phyloP scores from a whole-genome alignment of 1,284 basidiomycete genomes.

The Ceratobasidium sp. region DNA sequence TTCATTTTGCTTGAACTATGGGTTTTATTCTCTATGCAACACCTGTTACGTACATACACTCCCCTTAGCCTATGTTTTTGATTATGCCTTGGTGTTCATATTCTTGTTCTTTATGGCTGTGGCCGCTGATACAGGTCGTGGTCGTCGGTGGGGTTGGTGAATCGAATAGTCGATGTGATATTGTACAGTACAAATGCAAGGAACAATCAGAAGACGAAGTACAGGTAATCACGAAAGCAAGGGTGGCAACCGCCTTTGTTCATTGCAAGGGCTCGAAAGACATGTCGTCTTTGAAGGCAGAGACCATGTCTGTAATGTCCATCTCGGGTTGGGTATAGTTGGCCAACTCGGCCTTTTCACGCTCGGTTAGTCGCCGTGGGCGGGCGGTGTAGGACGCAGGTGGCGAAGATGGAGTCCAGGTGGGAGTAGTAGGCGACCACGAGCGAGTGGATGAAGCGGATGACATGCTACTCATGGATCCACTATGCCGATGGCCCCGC shows the following conservation, averaged over 20 bases:
- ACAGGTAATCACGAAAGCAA: neutral
- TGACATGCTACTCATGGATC: slow-evolving; percentile 18
- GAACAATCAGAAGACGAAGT: slow-evolving; percentile 1
- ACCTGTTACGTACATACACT: slow-evolving; percentile 10
- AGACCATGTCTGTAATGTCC: slow-evolving; percentile 28
- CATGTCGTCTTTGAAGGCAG: neutral
- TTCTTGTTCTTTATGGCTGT: neutral
- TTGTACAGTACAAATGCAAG: neutral
- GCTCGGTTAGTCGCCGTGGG: slow-evolving; percentile 20
- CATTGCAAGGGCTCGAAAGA: slow-evolving; percentile 17
- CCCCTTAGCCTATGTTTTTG: neutral
- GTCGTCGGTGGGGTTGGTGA: too few species aligned
- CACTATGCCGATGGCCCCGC: slow-evolving; percentile 6
- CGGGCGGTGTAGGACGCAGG: neutral
- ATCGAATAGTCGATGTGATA: too few species aligned
- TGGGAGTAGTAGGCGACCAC: neutral
- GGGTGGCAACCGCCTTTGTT: neutral
- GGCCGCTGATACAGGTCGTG: slow-evolving; percentile 14
- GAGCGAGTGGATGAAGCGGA: slow-evolving; percentile 2
- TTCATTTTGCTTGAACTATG: slow-evolving; percentile 9
- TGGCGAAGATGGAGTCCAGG: neutral
- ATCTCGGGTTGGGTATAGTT: slow-evolving; percentile 29
- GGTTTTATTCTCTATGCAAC: too few species aligned
- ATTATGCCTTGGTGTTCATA: neutral
- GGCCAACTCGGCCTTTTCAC: slow-evolving; percentile 16